A percentile compares a stretch with the other conserved stretches of the same genome.
Conservation (phyloP, 768 basidiomycete genomes). For the Boletus pseudopeckii region DNA sequence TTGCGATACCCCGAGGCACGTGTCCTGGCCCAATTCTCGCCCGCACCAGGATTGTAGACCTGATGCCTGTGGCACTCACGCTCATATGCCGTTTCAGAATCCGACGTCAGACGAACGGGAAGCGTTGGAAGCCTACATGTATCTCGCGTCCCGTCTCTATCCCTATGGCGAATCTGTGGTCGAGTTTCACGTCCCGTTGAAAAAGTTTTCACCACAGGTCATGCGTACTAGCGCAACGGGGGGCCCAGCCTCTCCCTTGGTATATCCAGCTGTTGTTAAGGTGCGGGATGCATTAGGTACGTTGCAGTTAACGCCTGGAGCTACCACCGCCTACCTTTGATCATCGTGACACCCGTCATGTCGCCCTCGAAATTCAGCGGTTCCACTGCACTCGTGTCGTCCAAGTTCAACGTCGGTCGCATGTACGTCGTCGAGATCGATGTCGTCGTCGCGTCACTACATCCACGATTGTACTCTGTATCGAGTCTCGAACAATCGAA, state of each 20-base stretch:
- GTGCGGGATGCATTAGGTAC: too few species aligned
- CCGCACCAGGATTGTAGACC: neutral
- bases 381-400: slow-evolving; percentile 11
- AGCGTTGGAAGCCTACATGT: slow-evolving; percentile 79
- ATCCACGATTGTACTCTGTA: slow-evolving; percentile 91
- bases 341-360: slow-evolving; percentile 56
- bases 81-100: slow-evolving; percentile 39
- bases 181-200: slow-evolving; percentile 83
- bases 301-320: too few species aligned
- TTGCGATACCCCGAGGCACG: slow-evolving; percentile 83
- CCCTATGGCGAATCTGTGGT: slow-evolving; percentile 95
- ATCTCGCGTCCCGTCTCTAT: slow-evolving; percentile 83
- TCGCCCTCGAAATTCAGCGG: slow-evolving; percentile 50
- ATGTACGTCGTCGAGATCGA: too few species aligned
- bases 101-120: slow-evolving; percentile 81
- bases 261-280: too few species aligned
- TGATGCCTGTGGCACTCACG: neutral
- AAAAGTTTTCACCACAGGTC: slow-evolving; percentile 85
- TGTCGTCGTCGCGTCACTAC: slow-evolving; percentile 58
- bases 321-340: slow-evolving; percentile 55
- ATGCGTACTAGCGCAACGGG: too few species aligned
- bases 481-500: slow-evolving; percentile 92
- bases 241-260: too few species aligned
- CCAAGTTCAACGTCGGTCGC: too few species aligned
- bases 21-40: neutral